These are phyloP conservation scores for Polytrichum commune DNA, from an alignment of 225 moss, liverwort and hornwort genomes.

Conservation along the genomic window DNA sequence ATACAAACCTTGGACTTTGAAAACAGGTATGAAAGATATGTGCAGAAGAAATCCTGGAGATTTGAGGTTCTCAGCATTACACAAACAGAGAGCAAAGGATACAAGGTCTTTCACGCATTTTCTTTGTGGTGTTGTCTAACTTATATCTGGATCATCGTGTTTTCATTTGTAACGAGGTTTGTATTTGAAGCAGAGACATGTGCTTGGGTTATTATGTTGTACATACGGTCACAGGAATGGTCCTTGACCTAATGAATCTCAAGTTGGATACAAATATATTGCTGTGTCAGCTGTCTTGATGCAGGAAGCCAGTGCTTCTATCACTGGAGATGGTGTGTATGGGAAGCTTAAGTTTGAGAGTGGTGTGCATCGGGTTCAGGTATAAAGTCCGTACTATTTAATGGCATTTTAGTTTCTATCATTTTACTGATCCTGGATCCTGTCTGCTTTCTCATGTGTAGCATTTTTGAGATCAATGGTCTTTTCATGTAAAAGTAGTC, in stretches of 20 bases:
- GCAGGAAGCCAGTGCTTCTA: conserved; percentile 99
- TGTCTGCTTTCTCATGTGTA: no score
- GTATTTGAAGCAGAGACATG: no score
- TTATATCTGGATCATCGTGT: no score
- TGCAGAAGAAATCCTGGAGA: conserved; percentile 74
- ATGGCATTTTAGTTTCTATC: no score
- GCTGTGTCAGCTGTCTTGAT: conserved; percentile 2
- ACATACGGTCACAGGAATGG: no score
- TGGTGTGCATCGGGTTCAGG: conserved; percentile 98
- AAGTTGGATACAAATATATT: neutral
- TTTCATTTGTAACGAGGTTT: no score
- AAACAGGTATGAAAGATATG: conserved; percentile 84
- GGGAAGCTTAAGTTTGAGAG: conserved; percentile 97
- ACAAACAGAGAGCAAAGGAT: conserved; percentile 83
- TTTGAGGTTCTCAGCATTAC: conserved; percentile 89
- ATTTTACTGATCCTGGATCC: no score
- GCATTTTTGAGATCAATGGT: no score
- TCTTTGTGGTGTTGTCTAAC: neutral
- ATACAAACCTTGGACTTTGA: no score
- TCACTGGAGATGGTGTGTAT: conserved; percentile 82
- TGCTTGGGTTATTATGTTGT: no score
- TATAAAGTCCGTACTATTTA: conserved; percentile 12
- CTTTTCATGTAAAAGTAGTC: no score
- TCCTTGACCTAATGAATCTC: neutral
- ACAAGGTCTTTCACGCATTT: conserved; percentile 54